Conservation (phyloP, 2,329 filamentous ascomycete species). For the Chaetothyriales sp. region DNA sequence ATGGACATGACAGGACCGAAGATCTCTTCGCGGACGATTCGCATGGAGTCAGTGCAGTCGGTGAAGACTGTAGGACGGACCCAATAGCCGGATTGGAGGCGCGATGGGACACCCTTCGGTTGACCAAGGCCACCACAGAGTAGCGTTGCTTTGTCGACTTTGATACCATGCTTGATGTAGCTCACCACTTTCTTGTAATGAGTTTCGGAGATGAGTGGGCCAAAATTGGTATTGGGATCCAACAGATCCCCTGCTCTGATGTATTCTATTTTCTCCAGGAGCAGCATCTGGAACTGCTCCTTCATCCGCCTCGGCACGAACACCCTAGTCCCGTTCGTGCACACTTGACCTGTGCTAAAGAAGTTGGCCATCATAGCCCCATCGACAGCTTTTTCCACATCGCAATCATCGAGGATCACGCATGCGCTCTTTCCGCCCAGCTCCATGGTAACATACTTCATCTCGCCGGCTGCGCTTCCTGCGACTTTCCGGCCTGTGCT, state of each 20-base stretch:
- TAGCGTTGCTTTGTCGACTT: conserved; percentile 58
- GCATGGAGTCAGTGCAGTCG: conserved; percentile 71
- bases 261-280: conserved; percentile 56
- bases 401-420: conserved; percentile 66
- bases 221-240: conserved; percentile 64
- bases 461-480: conserved; percentile 55
- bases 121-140: conserved; percentile 57
- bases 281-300: conserved; percentile 50
- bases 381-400: conserved; percentile 67
- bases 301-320: conserved; percentile 61
- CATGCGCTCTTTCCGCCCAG: conserved; percentile 76
- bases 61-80: conserved; percentile 73
- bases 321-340: conserved; percentile 81
- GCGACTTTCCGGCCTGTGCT: conserved; percentile 73
- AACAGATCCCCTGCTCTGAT: conserved; percentile 61
- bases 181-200: conserved; percentile 66
- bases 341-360: conserved; percentile 81
- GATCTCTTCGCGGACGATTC: conserved; percentile 68
- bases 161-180: conserved; percentile 64
- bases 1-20: conserved; percentile 81
- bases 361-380: conserved; percentile 91
- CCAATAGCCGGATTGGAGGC: conserved; percentile 60
- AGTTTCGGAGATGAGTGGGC: conserved; percentile 60
- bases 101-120: conserved; percentile 38
- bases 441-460: conserved; percentile 91